A percentile compares a stretch with the other conserved stretches of the same genome.
These are phyloP conservation scores for Ambrosiella cleistominuta DNA, from an alignment of 2,329 filamentous ascomycete genomes.

Conservation along the genomic window DNA sequence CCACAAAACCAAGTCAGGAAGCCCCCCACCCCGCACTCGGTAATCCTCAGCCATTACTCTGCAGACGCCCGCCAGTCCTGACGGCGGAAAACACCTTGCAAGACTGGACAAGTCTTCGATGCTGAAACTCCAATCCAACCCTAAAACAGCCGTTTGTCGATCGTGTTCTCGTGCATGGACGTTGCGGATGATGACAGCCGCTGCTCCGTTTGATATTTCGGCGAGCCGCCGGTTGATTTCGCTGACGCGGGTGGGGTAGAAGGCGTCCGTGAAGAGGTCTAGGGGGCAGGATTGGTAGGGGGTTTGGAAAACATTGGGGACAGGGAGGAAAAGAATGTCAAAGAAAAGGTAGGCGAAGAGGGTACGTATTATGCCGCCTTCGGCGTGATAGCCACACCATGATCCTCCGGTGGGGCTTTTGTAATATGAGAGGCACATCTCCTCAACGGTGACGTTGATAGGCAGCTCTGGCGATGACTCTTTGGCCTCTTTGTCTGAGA, in stretches of 20 bases:
- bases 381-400: slow-evolving; percentile 89
- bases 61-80: slow-evolving; percentile 66
- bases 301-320: slow-evolving; percentile 95
- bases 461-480: neutral
- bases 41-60: slow-evolving; percentile 96
- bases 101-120: slow-evolving; percentile 66
- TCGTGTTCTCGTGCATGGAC: slow-evolving; percentile 54
- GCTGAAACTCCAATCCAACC: slow-evolving; percentile 78
- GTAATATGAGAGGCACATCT: slow-evolving; percentile 83
- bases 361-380: slow-evolving; percentile 83
- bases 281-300: slow-evolving; percentile 85
- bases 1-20: slow-evolving; percentile 91
- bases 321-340: slow-evolving; percentile 80
- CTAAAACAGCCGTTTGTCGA: slow-evolving; percentile 68
- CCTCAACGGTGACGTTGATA: slow-evolving; percentile 77
- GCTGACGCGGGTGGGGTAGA: slow-evolving; percentile 68
- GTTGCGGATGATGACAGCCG: slow-evolving; percentile 44
- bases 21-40: slow-evolving; percentile 59
- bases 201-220: slow-evolving; percentile 70
- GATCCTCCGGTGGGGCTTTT: slow-evolving; percentile 41
- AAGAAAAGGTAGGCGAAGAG: slow-evolving; percentile 82
- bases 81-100: slow-evolving; percentile 58
- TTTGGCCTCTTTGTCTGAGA: neutral
- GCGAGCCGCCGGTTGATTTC: slow-evolving; percentile 80
- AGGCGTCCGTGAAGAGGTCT: slow-evolving; percentile 82